Evolutionary conservation across 129 eudicot genomes (phyloP).

Genomic region (Escallonia rubra): DNA sequence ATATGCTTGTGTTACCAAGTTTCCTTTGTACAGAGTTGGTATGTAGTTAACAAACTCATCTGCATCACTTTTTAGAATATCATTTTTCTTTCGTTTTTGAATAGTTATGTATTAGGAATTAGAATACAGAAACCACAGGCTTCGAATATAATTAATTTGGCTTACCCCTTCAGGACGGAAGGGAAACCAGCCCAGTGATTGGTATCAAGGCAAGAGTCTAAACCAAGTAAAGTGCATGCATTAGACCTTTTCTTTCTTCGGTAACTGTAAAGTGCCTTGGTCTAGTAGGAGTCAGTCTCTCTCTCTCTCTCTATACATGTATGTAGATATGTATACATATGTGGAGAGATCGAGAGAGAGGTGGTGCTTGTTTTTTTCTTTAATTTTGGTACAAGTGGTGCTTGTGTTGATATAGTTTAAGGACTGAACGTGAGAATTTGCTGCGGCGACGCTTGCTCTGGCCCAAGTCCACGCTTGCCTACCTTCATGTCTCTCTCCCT

Average conservation of each 20-base stretch:
- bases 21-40: too few species aligned
- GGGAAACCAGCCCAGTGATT: not conserved
- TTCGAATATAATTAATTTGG: too few species aligned
- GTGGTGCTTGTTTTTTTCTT: not conserved
- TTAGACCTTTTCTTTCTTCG: too few species aligned
- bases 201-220: not conserved
- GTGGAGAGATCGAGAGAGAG: not conserved
- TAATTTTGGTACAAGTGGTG: not conserved
- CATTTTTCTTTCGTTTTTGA: too few species aligned
- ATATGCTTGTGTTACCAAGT: too few species aligned
- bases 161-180: too few species aligned
- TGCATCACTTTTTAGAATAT: too few species aligned
- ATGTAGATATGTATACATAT: not conserved
- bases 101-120: too few species aligned
- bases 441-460: slow-evolving; percentile 21
- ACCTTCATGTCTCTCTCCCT: not conserved
- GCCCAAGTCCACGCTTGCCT: slow-evolving; percentile 1
- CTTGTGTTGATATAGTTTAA: not conserved
- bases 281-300: not conserved
- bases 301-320: not conserved
- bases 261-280: not conserved
- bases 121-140: too few species aligned
- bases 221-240: not conserved
- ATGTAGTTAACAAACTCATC: too few species aligned
- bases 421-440: slow-evolving; percentile 11